Percentiles rank a stretch among this genome's conserved stretches.
phyloP scores from a whole-genome alignment of 2,329 filamentous ascomycete genomes.

The Davidsoniella virescens region DNA sequence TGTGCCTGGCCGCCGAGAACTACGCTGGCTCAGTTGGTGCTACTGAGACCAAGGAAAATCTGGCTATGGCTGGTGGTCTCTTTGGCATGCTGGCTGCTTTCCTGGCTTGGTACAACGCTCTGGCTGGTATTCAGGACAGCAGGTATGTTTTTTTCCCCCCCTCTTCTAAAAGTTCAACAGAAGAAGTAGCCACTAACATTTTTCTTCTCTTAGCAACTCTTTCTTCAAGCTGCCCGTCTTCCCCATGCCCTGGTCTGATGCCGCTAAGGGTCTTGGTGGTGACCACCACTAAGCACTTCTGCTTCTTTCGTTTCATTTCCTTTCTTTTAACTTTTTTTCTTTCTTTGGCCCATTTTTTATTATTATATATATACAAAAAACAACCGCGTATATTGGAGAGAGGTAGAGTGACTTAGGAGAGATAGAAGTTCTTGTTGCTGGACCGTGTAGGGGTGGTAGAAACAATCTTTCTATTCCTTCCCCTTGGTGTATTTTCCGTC shows the following conservation, averaged over 20 bases:
- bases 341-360: background rate
- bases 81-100: conserved; percentile 74
- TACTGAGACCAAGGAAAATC: conserved; percentile 25
- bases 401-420: no score
- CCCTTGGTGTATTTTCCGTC: background rate
- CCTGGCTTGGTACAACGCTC: conserved; percentile 72
- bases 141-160: conserved; percentile 30
- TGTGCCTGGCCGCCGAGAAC: conserved; percentile 52
- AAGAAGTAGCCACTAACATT: conserved; percentile 20
- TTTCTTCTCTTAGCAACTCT: conserved; percentile 41
- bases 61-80: conserved; percentile 56
- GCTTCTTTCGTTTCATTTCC: background rate
- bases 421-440: background rate
- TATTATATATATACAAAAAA: background rate
- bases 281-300: conserved; percentile 11
- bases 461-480: background rate
- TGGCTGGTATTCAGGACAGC: conserved; percentile 64
- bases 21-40: conserved; percentile 37
- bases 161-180: background rate
- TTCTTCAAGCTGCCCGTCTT: conserved; percentile 88
- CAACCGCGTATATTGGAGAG: no score
- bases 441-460: background rate
- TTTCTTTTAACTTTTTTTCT: background rate
- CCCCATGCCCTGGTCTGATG: conserved; percentile 85
- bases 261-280: conserved; percentile 30